Base-by-base conservation (phyloP, 257 asterid species). In the Gentiana macrophylla region DNA sequence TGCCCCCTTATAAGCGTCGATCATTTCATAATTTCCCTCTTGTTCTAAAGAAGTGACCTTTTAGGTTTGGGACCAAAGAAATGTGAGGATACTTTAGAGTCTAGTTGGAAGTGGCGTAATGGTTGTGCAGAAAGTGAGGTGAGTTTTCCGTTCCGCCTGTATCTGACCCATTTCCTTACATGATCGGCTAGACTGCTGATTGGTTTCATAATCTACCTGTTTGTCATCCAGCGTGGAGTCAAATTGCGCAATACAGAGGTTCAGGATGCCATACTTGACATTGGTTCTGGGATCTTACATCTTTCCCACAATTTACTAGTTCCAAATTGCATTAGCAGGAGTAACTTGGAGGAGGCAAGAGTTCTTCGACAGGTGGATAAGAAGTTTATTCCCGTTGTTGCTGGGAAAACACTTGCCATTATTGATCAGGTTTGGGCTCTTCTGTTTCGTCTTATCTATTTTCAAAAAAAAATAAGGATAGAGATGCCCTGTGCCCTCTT, bases 341-440 rank as follows among this genome's bases (percentile, higher is more conserved):
- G 68, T 49, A 80, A 79, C 74, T 83, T 91, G 69, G 80, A 77
- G 65, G 67, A 73, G 67, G 94, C 95, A 67, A 76, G 73, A 70
- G 93, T 91, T 78, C 98, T 91, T 62, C 78, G 64, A 62, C 98
- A 87, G 77, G 94, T 91, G 62, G 96, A 91, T 70, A 87, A 86
- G 84, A 91, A 91, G 78, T 91, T 79, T 79, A 91, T 91, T 72
- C 90, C 95, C 12, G 79, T 87, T 49, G 87, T 87, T 67, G 94
- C 92, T 8, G 80, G 90, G 66, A 72, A 67, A 59, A 80, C 77
- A 50, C 96, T 91, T 63, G 86, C 89, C 70, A 62, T 84, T 7
- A 79, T 91, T 55, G 98, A 87, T 64, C 98, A 91, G 96, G 98
- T 91, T 65, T 56, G 62, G 66, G 24, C 3, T 35, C 11, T 57